Base-by-base conservation (phyloP, 306 rosid species). In the Styphnolobium japonicum region DNA sequence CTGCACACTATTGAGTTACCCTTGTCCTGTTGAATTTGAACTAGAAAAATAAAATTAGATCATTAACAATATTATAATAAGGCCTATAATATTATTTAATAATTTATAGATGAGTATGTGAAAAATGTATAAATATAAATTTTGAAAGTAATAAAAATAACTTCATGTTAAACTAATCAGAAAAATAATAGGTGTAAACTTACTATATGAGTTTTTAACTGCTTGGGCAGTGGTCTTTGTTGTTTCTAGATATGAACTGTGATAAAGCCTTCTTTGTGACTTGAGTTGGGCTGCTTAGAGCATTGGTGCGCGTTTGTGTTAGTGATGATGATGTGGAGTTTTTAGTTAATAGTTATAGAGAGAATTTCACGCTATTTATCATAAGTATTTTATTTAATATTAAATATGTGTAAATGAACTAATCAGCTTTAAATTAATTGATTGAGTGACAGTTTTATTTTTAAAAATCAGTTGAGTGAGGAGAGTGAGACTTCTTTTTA, bases 351-450 rank as follows among this genome's bases (percentile, higher is more conserved):
- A 31, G 55, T 64, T 73, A 71, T 52, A 40, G 15, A 72, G 48
- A 19, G 7, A 29, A 63, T 42, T 15, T n/a, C n/a, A n/a, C n/a
- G n/a, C n/a, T n/a, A n/a, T n/a, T n/a, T n/a, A n/a, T n/a, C n/a
- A n/a, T n/a, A n/a, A n/a, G n/a, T n/a, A n/a, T n/a, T n/a, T n/a
- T n/a, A n/a, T n/a, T n/a, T n/a, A n/a, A n/a, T n/a, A n/a, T n/a
- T n/a, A n/a, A n/a, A n/a, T n/a, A n/a, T n/a, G n/a, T n/a, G n/a
- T n/a, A n/a, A n/a, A n/a, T n/a, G n/a, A n/a, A n/a, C n/a, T n/a
- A n/a, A 49, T 16, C 42, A 58, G 37, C 39, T 70, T 70, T 29
- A 27, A 46, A 72, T 27, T 39, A 71, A 62, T 73, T 75, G 63
- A 58, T 34, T 46, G 62, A 49, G 29, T 23, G 22, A 7, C 66